Conservation (phyloP, 2,329 filamentous ascomycete genomes). For the Colletotrichum sp. region DNA sequence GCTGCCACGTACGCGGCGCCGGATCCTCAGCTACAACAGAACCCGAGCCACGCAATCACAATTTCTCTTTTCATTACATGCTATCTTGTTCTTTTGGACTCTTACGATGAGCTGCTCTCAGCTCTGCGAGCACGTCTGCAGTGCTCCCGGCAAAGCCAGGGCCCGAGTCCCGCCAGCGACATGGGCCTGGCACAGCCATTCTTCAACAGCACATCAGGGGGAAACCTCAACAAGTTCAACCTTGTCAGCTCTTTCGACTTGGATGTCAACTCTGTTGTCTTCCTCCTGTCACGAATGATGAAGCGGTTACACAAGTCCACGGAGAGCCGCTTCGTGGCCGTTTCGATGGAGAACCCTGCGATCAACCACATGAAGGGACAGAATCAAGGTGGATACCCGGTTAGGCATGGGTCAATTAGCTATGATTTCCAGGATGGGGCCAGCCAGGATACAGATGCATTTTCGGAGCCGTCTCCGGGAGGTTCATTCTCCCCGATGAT, state of each 20-base stretch:
- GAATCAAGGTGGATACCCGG: not conserved
- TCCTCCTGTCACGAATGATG: slow-evolving; percentile 10
- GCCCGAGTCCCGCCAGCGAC: slow-evolving; percentile 4
- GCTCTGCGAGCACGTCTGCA: not conserved
- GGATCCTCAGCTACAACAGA: not conserved
- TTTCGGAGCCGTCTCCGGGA: not conserved
- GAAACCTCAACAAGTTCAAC: not conserved
- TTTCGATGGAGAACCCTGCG: not conserved
- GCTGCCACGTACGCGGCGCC: not conserved
- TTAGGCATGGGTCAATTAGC: not conserved
- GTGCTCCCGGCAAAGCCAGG: slow-evolving; percentile 7
- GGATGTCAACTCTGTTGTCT: slow-evolving; percentile 14
- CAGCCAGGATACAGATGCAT: not conserved
- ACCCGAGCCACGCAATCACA: not conserved
- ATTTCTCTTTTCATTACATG: slow-evolving; percentile 11
- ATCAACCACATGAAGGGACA: not conserved
- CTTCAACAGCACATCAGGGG: not conserved
- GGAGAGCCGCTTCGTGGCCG: not conserved
- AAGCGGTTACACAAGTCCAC: slow-evolving; percentile 13
- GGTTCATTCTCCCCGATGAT: not conserved
- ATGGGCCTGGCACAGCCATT: slow-evolving; percentile 1
- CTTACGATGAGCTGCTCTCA: slow-evolving; percentile 2
- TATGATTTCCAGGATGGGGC: slow-evolving; percentile 11
- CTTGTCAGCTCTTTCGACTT: slow-evolving; percentile 6
- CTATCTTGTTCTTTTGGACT: slow-evolving; percentile 12